Evolutionary conservation across 345 rosid species (phyloP).

Genomic region (Brassica cretica): DNA sequence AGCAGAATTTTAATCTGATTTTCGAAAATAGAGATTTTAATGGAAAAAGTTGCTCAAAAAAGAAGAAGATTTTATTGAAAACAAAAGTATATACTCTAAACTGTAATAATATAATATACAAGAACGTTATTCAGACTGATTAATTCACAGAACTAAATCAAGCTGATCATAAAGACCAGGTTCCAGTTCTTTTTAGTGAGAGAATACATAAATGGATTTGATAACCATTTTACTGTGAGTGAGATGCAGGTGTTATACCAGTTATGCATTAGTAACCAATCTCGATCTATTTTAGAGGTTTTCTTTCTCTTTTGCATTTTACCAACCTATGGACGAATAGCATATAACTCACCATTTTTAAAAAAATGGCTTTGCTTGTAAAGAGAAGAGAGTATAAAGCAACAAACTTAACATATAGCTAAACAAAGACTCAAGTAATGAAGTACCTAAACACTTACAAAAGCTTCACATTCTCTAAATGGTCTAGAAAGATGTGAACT

Average conservation of each 20-base stretch:
- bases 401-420: background rate
- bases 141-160: background rate
- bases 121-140: background rate
- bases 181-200: background rate
- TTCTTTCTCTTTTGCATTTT: no score
- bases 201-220: background rate
- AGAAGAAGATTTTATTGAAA: no score
- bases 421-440: background rate
- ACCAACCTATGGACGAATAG: no score
- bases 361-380: background rate
- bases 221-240: no score
- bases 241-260: no score
- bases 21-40: no score
- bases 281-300: no score
- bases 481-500: background rate
- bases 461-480: background rate
- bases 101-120: background rate
- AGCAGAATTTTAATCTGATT: no score
- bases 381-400: background rate
- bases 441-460: background rate
- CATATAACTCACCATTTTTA: no score
- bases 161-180: background rate
- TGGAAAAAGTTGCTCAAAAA: no score
- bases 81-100: no score
- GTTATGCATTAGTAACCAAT: no score